Evolutionary conservation across 495 filamentous ascomycete species (phyloP), one percentile per base, ranked within the genome.

Genomic region (Cryomyces minteri): DNA sequence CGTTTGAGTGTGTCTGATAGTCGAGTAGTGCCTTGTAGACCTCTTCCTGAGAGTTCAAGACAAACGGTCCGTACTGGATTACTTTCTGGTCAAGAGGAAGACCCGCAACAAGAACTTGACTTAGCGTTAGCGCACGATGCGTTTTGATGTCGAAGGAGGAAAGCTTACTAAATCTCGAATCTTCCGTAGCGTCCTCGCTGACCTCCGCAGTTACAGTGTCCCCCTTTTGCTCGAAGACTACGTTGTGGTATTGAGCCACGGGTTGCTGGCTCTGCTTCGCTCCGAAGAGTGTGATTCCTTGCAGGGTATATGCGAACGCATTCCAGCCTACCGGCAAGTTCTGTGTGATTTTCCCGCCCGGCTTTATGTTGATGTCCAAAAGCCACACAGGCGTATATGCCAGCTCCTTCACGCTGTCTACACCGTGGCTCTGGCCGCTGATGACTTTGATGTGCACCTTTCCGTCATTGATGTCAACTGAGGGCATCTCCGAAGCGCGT

Each of bases 331-430:
- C 60, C 0, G 90, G 88, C 8, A 98, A 54, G 5, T 67, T 52
- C 64, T 95, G 88, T 39, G 62, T 62, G 40, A 95, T 60, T 43
- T 67, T 73, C 11, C 82, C 84, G 38, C 88, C 88, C 0, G 85
- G 84, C 56, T 74, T 58, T 43, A 98, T 74, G n/a, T 73, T 76
- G 40, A 94, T 66, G 61, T 96, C 88, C 40, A 95, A 62, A 47
- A 94, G 64, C 88, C 90, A 95, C 12, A 96, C 84, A 0, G 88
- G 88, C 5, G 88, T 95, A 55, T 95, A 95, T 4, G 88, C 88
- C 32, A 96, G 58, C 46, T 96, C 90, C 48, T 86, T 73, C 31
- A 94, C 77, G 29, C 73, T 80, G 43, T 95, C 88, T 31, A 88
- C 72, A 29, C 87, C 90, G 51, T 87, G 77, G 31, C 71, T 75